Evolutionary conservation across 1,139 yeast genomes (phyloP).

Genomic region (Candida albicans): DNA sequence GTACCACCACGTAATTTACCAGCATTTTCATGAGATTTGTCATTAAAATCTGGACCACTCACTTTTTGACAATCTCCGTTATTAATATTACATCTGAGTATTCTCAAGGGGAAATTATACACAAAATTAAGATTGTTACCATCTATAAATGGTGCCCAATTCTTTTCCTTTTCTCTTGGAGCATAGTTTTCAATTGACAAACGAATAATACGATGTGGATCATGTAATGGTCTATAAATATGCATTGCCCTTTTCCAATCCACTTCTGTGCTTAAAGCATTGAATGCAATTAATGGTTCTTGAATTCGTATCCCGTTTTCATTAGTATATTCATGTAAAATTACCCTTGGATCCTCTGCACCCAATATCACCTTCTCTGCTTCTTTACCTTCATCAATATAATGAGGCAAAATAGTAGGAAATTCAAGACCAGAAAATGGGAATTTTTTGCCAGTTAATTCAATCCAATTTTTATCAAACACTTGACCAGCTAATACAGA

Average conservation of each 20-base stretch:
- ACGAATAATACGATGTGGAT: conserved; percentile 22
- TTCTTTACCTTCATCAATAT: conserved; percentile 22
- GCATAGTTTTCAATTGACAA: conserved; percentile 24
- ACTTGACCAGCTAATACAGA: conserved; percentile 28
- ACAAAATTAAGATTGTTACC: conserved; percentile 17
- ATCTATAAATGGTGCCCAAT: conserved; percentile 46
- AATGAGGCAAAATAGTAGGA: conserved; percentile 29
- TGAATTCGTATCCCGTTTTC: conserved; percentile 25
- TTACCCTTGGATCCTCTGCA: conserved; percentile 44
- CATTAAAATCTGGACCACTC: conserved; percentile 18
- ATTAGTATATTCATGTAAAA: conserved; percentile 29
- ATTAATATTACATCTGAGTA: conserved; percentile 17
- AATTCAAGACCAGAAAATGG: conserved; percentile 21
- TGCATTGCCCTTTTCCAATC: conserved; percentile 31
- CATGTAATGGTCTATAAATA: conserved; percentile 28
- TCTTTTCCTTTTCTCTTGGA: conserved; percentile 28
- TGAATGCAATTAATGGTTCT: conserved; percentile 50
- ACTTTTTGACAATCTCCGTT: conserved; percentile 18
- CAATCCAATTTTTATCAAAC: conserved; percentile 30
- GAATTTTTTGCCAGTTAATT: conserved; percentile 22
- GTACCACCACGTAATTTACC: conserved; percentile 22
- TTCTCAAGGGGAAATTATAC: conserved; percentile 22
- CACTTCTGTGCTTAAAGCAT: conserved; percentile 28
- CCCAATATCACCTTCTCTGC: conserved; percentile 27
- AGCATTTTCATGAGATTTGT: conserved; percentile 15